Base-by-base conservation (phyloP, 208 protist species). In the Leishmania major region DNA sequence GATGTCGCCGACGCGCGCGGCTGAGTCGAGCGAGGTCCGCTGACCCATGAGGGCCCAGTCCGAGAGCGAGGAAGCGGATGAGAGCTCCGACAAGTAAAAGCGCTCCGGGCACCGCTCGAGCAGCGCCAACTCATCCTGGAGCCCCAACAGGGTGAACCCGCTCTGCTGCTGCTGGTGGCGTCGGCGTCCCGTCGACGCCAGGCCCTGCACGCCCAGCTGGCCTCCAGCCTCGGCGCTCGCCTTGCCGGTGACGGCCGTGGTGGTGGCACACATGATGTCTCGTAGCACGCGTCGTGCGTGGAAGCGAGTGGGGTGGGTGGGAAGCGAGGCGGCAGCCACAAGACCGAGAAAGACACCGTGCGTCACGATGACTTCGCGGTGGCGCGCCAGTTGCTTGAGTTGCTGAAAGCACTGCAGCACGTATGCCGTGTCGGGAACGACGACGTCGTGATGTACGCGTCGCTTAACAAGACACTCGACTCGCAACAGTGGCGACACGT, bases 111-210 rank as follows among this genome's bases (percentile, higher is more conserved):
- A 91, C 35, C 60, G 49, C 79, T 93, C 89, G 31, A 97, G 86
- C 59, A 97, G 70, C 57, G 86, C 87, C 77, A 97, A 78, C 83
- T 97, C 94, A 73, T 97, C 94, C 60, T 94, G 90, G 13, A 96
- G 78, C 17, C 94, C 94, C 8, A 97, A 75, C 28, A 97, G 71
- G 0, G 94, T 97, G n/a, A 96, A 85, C 35, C 92, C 92, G 51
- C 83, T 78, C n/a, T 77, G 78, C 49, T 82, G 67, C 67, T 64
- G 53, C 69, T 70, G 70, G 37, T 76, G 75, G 25, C 70, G 80
- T 53, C 40, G 75, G 13, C 22, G 80, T 28, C 64, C 69, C 31
- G 49, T n/a, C 67, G 37, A 70, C 43, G 15, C 43, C 19, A 47
- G 19, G 40, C 31, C n/a, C 28, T 31, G 51, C 8, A 35, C 25